phyloP scores from a whole-genome alignment of 169 alveolate genomes.

The Cryptosporidium viatorum region DNA sequence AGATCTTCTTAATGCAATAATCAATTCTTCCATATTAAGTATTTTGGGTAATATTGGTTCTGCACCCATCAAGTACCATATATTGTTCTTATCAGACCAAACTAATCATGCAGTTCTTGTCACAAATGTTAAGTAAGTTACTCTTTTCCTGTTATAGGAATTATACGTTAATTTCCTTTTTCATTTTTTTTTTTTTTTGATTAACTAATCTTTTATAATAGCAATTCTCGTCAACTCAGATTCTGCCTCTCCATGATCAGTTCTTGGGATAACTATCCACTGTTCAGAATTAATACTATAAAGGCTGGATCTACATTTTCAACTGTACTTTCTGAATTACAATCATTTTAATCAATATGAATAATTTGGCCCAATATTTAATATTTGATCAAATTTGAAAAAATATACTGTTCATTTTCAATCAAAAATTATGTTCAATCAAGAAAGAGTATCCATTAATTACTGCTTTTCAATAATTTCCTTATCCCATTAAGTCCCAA shows the following conservation, averaged over 20 bases:
- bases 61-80: conserved; percentile 30
- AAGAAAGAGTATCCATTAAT: neutral
- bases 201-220: neutral
- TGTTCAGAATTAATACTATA: conserved; percentile 32
- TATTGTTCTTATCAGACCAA: conserved; percentile 20
- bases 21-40: conserved; percentile 12
- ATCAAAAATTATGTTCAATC: neutral
- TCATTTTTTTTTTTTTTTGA: neutral
- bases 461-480: neutral
- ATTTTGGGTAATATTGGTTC: conserved; percentile 59
- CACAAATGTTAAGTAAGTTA: conserved; percentile 44
- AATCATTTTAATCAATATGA: neutral
- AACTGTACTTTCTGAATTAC: conserved; percentile 19
- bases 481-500: neutral
- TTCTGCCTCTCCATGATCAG: conserved; percentile 49
- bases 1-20: conserved; percentile 16
- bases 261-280: conserved; percentile 58
- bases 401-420: too few species aligned
- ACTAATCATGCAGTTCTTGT: conserved; percentile 27
- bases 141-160: neutral
- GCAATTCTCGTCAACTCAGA: conserved; percentile 53
- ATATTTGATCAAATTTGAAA: too few species aligned
- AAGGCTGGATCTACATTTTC: conserved; percentile 49
- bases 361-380: neutral
- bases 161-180: neutral